These are phyloP conservation scores for Porcisia hertigi DNA, from an alignment of 208 protist genomes.

Conservation along the genomic window DNA sequence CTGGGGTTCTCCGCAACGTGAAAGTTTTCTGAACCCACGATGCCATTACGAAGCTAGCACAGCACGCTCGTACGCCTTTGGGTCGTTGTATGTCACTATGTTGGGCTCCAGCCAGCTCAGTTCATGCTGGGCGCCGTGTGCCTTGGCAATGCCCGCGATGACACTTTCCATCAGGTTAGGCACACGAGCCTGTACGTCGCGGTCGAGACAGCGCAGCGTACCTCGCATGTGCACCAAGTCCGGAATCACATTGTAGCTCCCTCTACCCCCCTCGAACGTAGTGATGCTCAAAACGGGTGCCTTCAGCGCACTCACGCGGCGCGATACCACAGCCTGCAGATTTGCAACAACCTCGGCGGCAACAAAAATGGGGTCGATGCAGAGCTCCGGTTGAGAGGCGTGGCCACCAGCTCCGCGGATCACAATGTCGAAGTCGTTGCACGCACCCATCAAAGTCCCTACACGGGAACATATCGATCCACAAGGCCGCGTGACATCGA, in stretches of 20 bases:
- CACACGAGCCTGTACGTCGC: conserved; percentile 57
- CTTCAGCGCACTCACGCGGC: conserved; percentile 56
- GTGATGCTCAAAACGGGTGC: conserved; percentile 70
- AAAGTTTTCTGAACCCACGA: conserved; percentile 5
- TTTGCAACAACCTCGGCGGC: conserved; percentile 51
- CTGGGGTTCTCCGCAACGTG: conserved; percentile 35
- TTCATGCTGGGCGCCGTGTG: conserved; percentile 59
- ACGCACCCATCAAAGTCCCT: conserved; percentile 49
- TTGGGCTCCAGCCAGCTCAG: conserved; percentile 82
- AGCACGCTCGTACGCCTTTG: conserved; percentile 64
- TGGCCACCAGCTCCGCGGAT: conserved; percentile 69
- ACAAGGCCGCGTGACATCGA: conserved; percentile 27
- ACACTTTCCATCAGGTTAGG: conserved; percentile 70
- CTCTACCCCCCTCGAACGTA: conserved; percentile 55
- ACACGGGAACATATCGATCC: conserved; percentile 29
- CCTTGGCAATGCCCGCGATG: conserved; percentile 57
- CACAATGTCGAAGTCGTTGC: conserved; percentile 75
- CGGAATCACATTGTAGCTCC: conserved; percentile 79
- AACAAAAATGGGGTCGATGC: conserved; percentile 68
- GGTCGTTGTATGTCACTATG: conserved; percentile 83
- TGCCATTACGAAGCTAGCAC: conserved; percentile 17
- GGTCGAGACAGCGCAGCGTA: conserved; percentile 70
- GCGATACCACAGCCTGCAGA: conserved; percentile 71
- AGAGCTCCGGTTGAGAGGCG: conserved; percentile 71
- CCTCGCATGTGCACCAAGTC: conserved; percentile 65